phyloP scores from a whole-genome alignment of 495 filamentous ascomycete species.

The Penicillium daleae region DNA sequence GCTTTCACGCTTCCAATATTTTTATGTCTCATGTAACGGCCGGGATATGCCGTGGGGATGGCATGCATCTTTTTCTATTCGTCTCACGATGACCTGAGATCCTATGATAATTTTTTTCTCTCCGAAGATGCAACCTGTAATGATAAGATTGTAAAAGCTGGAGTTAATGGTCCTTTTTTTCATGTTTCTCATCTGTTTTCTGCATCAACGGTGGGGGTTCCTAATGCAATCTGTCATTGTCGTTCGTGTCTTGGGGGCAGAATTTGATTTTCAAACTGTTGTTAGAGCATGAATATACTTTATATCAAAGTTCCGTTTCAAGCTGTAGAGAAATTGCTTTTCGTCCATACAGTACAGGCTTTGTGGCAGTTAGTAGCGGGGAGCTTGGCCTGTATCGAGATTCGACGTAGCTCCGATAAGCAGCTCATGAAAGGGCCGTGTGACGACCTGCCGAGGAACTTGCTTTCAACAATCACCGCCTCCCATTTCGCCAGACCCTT shows the following conservation, averaged over 20 bases:
- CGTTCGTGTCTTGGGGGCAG: constrained; percentile 5
- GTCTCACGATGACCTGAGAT: constrained; percentile 40
- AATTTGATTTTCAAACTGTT: not conserved
- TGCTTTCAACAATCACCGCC: constrained; percentile 13
- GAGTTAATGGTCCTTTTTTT: constrained; percentile 27
- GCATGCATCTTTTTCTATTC: constrained; percentile 36
- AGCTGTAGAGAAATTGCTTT: not conserved
- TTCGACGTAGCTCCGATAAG: constrained; percentile 7
- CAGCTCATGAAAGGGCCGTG: not conserved
- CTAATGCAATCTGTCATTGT: constrained; percentile 28
- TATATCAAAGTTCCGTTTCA: not conserved
- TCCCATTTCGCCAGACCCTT: not conserved
- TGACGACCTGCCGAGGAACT: constrained; percentile 13
- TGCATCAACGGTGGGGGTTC: constrained; percentile 30
- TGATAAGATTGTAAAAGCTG: constrained; percentile 47
- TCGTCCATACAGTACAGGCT: not conserved
- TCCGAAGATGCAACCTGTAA: constrained; percentile 37
- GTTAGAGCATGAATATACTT: constrained; percentile 1
- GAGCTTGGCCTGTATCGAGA: not conserved
- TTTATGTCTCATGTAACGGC: constrained; percentile 35
- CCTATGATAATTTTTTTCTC: constrained; percentile 38
- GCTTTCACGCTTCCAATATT: constrained; percentile 23
- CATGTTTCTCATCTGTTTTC: constrained; percentile 8
- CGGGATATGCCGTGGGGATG: constrained; percentile 34
- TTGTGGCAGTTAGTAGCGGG: not conserved